Base-by-base conservation (phyloP, 2,329 filamentous ascomycete species). In the Paecilomyces sp. region DNA sequence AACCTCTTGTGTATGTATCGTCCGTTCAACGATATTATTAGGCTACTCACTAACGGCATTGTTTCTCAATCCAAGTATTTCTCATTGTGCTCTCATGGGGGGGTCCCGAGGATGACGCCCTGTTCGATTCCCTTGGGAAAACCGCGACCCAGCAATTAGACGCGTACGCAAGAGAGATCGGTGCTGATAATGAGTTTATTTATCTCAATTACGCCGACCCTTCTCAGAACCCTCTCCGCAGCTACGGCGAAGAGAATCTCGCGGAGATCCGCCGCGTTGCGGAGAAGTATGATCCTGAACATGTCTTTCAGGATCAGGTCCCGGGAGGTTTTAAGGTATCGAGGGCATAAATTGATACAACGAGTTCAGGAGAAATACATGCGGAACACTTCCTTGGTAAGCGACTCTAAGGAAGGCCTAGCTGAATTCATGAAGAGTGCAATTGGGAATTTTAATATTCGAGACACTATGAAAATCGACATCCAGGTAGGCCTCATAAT, bases 91-190 rank as follows among this genome's bases (percentile, higher is more conserved):
- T 66, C 54, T 63, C 65, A n/a, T 71, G 68, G 68, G 63, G 66
- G 15, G 56, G 66, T 1, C 61, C 65, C 1, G 71, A 75, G 12
- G 77, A 80, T n/a, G 64, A 69, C 22, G 59, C 61, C 0, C 56
- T 67, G 1, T 66, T 79, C 70, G 66, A 4, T 59, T 71, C 33
- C 5, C 59, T 68, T 0, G 62, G 74, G 2, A 60, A 72, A 15
- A 57, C 58, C 2, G 64, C 69, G 3, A 70, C 74, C 0, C 67
- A 64, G 51, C 63, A 68, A n/a, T 65, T 67, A 6, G 72, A 70
- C 0, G 61, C 77, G 0, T 66, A 73, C 47, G 66, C 65, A 1
- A 62, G 62, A 33, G 62, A 58, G 1, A 57, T 64, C 5, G n/a
- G 41, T 2, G 41, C n/a, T 47, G n/a, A 76, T 57, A 68, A 69